Conservation (phyloP, 495 filamentous ascomycete genomes). For the Annulohypoxylon nitens region DNA sequence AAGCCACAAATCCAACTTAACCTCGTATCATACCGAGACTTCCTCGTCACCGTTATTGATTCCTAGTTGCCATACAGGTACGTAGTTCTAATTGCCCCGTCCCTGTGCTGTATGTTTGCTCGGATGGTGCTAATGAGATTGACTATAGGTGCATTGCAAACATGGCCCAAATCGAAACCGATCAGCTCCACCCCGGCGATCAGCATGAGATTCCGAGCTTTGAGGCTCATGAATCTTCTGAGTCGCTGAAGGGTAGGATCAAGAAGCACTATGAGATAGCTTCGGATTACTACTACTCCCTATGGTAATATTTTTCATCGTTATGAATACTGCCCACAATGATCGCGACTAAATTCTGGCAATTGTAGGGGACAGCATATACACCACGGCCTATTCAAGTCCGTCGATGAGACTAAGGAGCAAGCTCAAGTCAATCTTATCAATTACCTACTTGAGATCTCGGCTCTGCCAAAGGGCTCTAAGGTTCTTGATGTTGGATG, state of each 20-base stretch:
- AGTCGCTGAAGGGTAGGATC: conserved; percentile 69
- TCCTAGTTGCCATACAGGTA: neutral
- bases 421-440: conserved; percentile 65
- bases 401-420: conserved; percentile 63
- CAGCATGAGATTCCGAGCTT: conserved; percentile 64
- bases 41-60: neutral
- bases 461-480: conserved; percentile 50
- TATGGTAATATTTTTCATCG: conserved; percentile 56
- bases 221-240: conserved; percentile 65
- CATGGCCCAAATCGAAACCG: conserved; percentile 29
- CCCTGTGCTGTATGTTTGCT: neutral
- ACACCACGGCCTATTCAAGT: conserved; percentile 67
- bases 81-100: neutral
- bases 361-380: conserved; percentile 69
- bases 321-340: too few relatives aligned
- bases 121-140: neutral
- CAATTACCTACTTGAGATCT: conserved; percentile 63
- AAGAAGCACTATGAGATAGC: conserved; percentile 70
- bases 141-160: neutral
- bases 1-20: neutral
- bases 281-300: conserved; percentile 67
- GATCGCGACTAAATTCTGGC: neutral
- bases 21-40: neutral
- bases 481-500: conserved; percentile 69
- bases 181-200: conserved; percentile 49